Percentiles rank a stretch among this genome's conserved stretches.
These are phyloP conservation scores for Boletellus ananas DNA, from an alignment of 768 basidiomycete genomes.

Conservation along the genomic window DNA sequence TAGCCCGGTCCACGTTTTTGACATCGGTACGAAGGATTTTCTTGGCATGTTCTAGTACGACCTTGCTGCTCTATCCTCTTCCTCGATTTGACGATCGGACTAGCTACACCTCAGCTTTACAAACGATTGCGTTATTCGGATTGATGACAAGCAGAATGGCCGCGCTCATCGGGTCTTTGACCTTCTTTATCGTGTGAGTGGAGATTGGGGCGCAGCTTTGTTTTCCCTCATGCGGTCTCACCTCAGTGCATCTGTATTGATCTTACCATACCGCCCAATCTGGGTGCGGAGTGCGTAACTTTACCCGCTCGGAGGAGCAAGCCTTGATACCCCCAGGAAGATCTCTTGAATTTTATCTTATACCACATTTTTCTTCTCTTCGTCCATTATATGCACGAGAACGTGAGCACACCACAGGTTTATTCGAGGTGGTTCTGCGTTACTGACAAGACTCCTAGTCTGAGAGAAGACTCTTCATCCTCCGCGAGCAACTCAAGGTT, in stretches of 20 bases:
- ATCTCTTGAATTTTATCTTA: constrained; percentile 66
- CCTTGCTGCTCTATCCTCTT: background rate
- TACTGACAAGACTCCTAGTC: constrained; percentile 22
- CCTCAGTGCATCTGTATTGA: constrained; percentile 32
- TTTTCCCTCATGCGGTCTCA: constrained; percentile 18
- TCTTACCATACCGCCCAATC: constrained; percentile 36
- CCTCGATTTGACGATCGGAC: constrained; percentile 4
- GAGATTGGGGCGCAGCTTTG: background rate
- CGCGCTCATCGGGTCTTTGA: constrained; percentile 54
- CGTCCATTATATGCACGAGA: constrained; percentile 65
- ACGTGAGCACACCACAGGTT: constrained; percentile 32
- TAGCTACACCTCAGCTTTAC: constrained; percentile 35
- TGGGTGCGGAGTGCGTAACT: constrained; percentile 37
- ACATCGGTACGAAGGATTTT: constrained; percentile 44
- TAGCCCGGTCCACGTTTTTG: constrained; percentile 28
- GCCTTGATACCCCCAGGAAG: constrained; percentile 30
- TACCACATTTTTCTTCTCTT: constrained; percentile 82
- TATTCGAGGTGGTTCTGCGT: background rate
- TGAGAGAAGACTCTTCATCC: constrained; percentile 63
- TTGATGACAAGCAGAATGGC: constrained; percentile 62
- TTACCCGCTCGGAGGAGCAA: background rate
- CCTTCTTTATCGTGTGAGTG: constrained; percentile 54
- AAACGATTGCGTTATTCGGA: constrained; percentile 69
- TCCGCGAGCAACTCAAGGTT: constrained; percentile 72
- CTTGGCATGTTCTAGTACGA: constrained; percentile 36